A percentile compares a stretch with the other conserved stretches of the same genome.
These are phyloP conservation scores for Ophiocordyceps camponoti-leonardi DNA, from an alignment of 2,329 filamentous ascomycete genomes.

Conservation along the genomic window DNA sequence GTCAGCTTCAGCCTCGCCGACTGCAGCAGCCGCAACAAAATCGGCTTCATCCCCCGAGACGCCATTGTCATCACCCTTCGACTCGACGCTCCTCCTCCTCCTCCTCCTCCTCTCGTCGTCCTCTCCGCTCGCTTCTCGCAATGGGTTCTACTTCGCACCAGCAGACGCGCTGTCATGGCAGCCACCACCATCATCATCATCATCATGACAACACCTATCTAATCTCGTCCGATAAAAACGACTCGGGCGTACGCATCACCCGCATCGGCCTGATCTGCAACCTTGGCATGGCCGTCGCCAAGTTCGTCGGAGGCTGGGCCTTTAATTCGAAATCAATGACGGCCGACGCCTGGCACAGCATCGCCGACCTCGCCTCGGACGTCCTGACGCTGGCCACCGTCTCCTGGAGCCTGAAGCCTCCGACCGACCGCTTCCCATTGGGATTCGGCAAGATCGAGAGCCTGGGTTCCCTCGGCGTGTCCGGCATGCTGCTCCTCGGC, in stretches of 20 bases:
- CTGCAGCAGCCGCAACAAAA: neutral
- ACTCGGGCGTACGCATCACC: conserved; percentile 46
- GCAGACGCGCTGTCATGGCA: conserved; percentile 15
- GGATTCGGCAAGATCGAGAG: conserved; percentile 98
- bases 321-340: conserved; percentile 92
- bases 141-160: conserved; percentile 15
- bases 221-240: conserved; percentile 69
- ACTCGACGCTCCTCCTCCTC: conserved; percentile 6
- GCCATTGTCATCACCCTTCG: conserved; percentile 1
- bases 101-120: conserved; percentile 7
- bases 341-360: conserved; percentile 87
- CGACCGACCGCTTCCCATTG: conserved; percentile 66
- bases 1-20: neutral
- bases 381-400: conserved; percentile 88
- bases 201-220: conserved; percentile 85
- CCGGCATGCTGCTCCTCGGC: conserved; percentile 73
- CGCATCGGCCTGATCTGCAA: conserved; percentile 57
- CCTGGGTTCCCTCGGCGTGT: conserved; percentile 82
- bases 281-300: conserved; percentile 82
- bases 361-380: conserved; percentile 90
- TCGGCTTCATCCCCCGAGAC: neutral
- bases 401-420: conserved; percentile 77
- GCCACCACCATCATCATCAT: conserved; percentile 41
- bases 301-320: conserved; percentile 78
- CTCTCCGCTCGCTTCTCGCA: conserved; percentile 7